Percentiles rank a stretch among this genome's conserved stretches.
Conservation (phyloP, 2,329 filamentous ascomycete genomes). For the Cyphellophora europaea region DNA sequence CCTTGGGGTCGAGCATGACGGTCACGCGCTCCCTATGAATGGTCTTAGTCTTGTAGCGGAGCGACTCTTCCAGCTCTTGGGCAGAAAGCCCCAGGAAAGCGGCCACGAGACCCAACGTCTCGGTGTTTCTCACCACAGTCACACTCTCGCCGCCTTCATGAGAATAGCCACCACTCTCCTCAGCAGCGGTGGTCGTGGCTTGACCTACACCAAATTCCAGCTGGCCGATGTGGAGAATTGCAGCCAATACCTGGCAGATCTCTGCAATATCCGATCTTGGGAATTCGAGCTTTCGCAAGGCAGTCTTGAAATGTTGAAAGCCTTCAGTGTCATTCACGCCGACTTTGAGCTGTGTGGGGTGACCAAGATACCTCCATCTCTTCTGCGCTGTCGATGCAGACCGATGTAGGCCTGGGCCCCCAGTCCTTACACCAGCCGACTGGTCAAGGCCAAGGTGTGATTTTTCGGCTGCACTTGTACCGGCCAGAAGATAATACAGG, state of each 20-base stretch:
- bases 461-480: slow-evolving; percentile 85
- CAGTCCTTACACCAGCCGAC: slow-evolving; percentile 27
- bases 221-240: slow-evolving; percentile 94
- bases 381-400: slow-evolving; percentile 54
- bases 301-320: slow-evolving; percentile 96
- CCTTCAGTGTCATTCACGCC: slow-evolving; percentile 93
- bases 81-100: slow-evolving; percentile 87
- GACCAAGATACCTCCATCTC: slow-evolving; percentile 91
- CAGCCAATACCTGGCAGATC: slow-evolving; percentile 88
- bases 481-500: slow-evolving; percentile 87
- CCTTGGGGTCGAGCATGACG: slow-evolving; percentile 88
- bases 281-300: slow-evolving; percentile 87
- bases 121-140: slow-evolving; percentile 88
- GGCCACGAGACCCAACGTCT: slow-evolving; percentile 73
- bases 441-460: slow-evolving; percentile 63
- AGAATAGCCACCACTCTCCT: slow-evolving; percentile 93
- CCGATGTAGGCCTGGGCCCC: slow-evolving; percentile 36
- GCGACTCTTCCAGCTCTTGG: slow-evolving; percentile 71
- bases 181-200: slow-evolving; percentile 66
- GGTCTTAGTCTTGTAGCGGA: slow-evolving; percentile 95
- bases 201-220: slow-evolving; percentile 82
- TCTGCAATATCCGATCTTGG: slow-evolving; percentile 88
- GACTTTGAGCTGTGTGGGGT: slow-evolving; percentile 92
- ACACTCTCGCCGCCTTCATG: slow-evolving; percentile 83
- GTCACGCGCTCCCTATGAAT: slow-evolving; percentile 95